These are phyloP conservation scores for Neonectria sp. DNA, from an alignment of 2,329 filamentous ascomycete genomes.

Conservation along the genomic window DNA sequence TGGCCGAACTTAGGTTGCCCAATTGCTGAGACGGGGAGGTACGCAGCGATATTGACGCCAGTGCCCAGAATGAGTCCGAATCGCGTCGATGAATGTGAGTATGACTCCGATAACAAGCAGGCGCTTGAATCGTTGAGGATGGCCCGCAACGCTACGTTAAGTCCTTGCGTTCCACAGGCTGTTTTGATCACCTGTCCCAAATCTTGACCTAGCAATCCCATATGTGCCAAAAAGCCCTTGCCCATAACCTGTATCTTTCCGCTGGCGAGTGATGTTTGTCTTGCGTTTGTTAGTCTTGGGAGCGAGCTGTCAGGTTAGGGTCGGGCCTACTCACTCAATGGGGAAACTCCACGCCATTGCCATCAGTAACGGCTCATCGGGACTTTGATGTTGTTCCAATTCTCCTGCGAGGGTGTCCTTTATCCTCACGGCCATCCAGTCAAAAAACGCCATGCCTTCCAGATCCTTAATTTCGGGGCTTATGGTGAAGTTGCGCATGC, in stretches of 20 bases:
- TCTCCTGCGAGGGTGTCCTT: slow-evolving; percentile 67
- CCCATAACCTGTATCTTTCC: slow-evolving; percentile 75
- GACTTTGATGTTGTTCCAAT: slow-evolving; percentile 53
- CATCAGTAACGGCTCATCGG: slow-evolving; percentile 66
- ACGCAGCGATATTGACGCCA: slow-evolving; percentile 76
- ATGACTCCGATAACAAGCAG: slow-evolving; percentile 76
- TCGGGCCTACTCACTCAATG: slow-evolving; percentile 70
- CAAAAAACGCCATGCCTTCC: slow-evolving; percentile 73
- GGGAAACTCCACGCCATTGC: slow-evolving; percentile 80
- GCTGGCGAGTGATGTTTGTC: slow-evolving; percentile 74
- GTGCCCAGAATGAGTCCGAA: slow-evolving; percentile 78
- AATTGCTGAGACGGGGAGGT: slow-evolving; percentile 72
- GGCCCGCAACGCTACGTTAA: slow-evolving; percentile 70
- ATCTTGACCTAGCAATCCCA: slow-evolving; percentile 71
- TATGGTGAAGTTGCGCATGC: slow-evolving; percentile 71
- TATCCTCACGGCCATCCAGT: slow-evolving; percentile 77
- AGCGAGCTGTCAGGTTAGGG: slow-evolving; percentile 5
- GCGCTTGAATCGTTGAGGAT: slow-evolving; percentile 79
- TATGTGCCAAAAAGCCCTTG: slow-evolving; percentile 74
- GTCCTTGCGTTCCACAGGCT: slow-evolving; percentile 65
- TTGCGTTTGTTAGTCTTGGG: slow-evolving; percentile 52
- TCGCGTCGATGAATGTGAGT: slow-evolving; percentile 70
- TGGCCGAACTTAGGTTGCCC: slow-evolving; percentile 69
- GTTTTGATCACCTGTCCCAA: slow-evolving; percentile 71
- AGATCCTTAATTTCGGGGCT: slow-evolving; percentile 69